Conservation (phyloP, 306 rosid genomes). For the Canavalia ensiformis region DNA sequence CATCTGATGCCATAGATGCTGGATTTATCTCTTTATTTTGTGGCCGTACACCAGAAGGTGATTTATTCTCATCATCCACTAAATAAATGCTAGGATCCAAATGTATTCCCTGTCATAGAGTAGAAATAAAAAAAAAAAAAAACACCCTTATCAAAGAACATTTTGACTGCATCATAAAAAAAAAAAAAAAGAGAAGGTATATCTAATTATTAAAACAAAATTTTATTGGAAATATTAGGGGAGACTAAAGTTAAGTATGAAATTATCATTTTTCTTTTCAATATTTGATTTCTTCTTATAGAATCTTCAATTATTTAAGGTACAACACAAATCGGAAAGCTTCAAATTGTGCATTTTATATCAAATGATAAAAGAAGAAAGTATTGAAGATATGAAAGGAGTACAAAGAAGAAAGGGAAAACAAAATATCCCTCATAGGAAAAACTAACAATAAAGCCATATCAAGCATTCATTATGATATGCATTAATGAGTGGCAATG, state of each 20-base stretch:
- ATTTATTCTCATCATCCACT: slow-evolving; percentile 86
- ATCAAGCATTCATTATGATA: neutral
- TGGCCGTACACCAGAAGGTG: slow-evolving; percentile 50
- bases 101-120: slow-evolving; percentile 81
- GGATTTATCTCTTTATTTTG: slow-evolving; percentile 62
- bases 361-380: neutral
- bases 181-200: neutral
- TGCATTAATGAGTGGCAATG: neutral
- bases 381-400: neutral
- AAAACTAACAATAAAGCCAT: neutral
- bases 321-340: neutral
- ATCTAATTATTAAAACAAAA: neutral
- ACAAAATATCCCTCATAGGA: neutral
- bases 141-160: slow-evolving; percentile 28
- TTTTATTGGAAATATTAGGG: neutral
- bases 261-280: slow-evolving; percentile 25
- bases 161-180: neutral
- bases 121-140: slow-evolving; percentile 21
- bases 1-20: slow-evolving; percentile 51
- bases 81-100: slow-evolving; percentile 98
- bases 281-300: neutral
- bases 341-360: neutral
- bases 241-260: neutral
- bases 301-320: neutral
- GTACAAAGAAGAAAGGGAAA: neutral